phyloP scores from a whole-genome alignment of 2,329 filamentous ascomycete genomes.

The Cladosporium sp. region DNA sequence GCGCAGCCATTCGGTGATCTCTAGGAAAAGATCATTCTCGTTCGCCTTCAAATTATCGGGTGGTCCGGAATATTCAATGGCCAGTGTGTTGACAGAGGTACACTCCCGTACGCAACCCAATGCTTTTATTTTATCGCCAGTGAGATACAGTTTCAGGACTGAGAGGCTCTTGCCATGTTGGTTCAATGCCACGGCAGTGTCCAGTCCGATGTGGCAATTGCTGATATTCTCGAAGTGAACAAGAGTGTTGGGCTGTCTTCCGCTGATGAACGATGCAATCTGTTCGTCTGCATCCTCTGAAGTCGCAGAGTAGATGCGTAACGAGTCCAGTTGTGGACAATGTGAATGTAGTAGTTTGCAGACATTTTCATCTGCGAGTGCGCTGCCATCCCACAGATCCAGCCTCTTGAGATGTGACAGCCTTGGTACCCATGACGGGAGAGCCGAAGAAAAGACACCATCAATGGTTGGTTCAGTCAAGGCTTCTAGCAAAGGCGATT shows the following conservation, averaged over 20 bases:
- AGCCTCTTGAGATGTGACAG: slow-evolving; percentile 57
- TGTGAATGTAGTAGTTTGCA: slow-evolving; percentile 51
- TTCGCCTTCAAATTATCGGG: slow-evolving; percentile 46
- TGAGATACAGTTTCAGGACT: slow-evolving; percentile 50
- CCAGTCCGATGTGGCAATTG: slow-evolving; percentile 50
- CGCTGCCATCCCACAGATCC: slow-evolving; percentile 58
- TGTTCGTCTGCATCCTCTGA: slow-evolving; percentile 51
- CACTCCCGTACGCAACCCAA: slow-evolving; percentile 48
- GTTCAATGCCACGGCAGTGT: slow-evolving; percentile 53
- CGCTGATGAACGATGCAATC: slow-evolving; percentile 55
- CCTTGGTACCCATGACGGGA: slow-evolving; percentile 57
- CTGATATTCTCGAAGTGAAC: slow-evolving; percentile 57
- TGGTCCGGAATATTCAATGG: slow-evolving; percentile 45
- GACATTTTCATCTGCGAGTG: slow-evolving; percentile 53
- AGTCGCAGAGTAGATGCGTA: slow-evolving; percentile 54
- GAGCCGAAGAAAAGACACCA: slow-evolving; percentile 49
- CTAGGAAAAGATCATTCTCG: slow-evolving; percentile 50
- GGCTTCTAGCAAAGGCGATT: slow-evolving; percentile 51
- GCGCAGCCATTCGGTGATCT: slow-evolving; percentile 52
- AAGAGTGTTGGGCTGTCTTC: slow-evolving; percentile 55
- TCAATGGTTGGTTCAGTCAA: slow-evolving; percentile 31
- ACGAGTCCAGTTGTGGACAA: slow-evolving; percentile 58
- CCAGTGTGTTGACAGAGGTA: slow-evolving; percentile 46
- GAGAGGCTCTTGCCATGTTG: slow-evolving; percentile 53
- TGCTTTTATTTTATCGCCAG: slow-evolving; percentile 46